phyloP scores from a whole-genome alignment of 2,329 filamentous ascomycete genomes.

The Coleophoma crateriformis region DNA sequence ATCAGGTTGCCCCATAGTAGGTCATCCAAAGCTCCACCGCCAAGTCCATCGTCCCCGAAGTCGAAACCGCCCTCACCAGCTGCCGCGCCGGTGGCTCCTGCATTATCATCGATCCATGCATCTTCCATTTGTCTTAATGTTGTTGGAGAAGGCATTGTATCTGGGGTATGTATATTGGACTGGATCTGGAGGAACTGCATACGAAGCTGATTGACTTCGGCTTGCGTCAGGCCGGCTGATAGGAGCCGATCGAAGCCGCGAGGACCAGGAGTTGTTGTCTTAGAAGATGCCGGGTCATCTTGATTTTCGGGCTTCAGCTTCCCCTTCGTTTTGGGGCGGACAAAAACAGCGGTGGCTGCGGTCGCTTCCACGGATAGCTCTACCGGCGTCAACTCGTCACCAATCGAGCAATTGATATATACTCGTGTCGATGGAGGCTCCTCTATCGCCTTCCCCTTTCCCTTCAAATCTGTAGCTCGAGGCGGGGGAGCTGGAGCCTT shows the following conservation, averaged over 20 bases:
- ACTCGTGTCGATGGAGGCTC: constrained; percentile 47
- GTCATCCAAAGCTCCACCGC: constrained; percentile 61
- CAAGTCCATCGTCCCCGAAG: constrained; percentile 12
- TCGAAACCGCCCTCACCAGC: constrained; percentile 2
- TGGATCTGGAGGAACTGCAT: constrained; percentile 87
- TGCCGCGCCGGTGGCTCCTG: constrained; percentile 23
- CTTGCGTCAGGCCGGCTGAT: constrained; percentile 70
- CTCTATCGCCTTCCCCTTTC: constrained; percentile 65
- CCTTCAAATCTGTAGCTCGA: constrained; percentile 33
- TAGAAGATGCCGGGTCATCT: constrained; percentile 4
- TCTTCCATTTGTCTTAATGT: constrained; percentile 78
- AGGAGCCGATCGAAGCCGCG: constrained; percentile 87
- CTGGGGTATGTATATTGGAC: constrained; percentile 74
- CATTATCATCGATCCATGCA: constrained; percentile 76
- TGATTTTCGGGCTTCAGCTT: not conserved
- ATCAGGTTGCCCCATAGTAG: constrained; percentile 83
- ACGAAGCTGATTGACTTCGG: constrained; percentile 79
- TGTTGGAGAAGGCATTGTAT: constrained; percentile 78
- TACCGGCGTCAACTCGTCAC: constrained; percentile 60
- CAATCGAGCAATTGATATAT: constrained; percentile 92
- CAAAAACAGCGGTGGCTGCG: constrained; percentile 15
- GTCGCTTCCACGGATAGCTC: constrained; percentile 66
- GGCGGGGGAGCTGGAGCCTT: constrained; percentile 51
- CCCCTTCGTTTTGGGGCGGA: constrained; percentile 10
- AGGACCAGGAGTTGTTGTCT: constrained; percentile 45